Conservation (phyloP, 2,329 filamentous ascomycete genomes). For the Nothophoma quercina region DNA sequence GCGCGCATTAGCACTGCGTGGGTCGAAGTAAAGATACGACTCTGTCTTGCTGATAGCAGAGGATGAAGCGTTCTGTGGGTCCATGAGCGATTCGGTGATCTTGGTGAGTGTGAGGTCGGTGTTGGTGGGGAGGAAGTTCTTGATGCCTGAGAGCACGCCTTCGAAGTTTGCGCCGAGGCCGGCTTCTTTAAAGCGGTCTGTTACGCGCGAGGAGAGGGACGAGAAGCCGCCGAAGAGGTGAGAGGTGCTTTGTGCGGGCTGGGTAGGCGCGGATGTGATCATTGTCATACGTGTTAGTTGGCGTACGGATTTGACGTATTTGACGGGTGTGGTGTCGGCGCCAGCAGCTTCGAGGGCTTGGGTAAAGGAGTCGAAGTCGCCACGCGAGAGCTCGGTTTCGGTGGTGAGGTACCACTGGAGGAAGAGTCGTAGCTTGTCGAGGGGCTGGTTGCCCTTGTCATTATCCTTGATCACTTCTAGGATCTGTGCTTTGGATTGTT, state of each 20-base stretch:
- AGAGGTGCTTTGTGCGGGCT: slow-evolving; percentile 69
- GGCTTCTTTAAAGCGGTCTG: slow-evolving; percentile 91
- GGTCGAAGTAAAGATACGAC: slow-evolving; percentile 96
- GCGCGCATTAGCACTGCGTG: slow-evolving; percentile 87
- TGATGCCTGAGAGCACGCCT: slow-evolving; percentile 92
- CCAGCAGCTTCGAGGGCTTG: slow-evolving; percentile 80
- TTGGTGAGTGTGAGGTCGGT: slow-evolving; percentile 96
- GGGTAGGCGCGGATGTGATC: slow-evolving; percentile 81
- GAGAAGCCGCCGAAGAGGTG: slow-evolving; percentile 95
- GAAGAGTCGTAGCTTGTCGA: slow-evolving; percentile 92
- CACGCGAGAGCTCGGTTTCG: slow-evolving; percentile 82
- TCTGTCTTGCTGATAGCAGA: slow-evolving; percentile 96
- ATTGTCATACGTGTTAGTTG: slow-evolving; percentile 98
- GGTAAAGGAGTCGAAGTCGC: slow-evolving; percentile 86
- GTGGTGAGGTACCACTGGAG: slow-evolving; percentile 93
- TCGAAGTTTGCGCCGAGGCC: slow-evolving; percentile 89
- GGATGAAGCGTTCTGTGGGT: slow-evolving; percentile 86
- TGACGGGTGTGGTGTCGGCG: slow-evolving; percentile 76
- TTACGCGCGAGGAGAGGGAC: slow-evolving; percentile 87
- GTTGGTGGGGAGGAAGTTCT: slow-evolving; percentile 96
- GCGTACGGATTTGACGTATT: slow-evolving; percentile 82
- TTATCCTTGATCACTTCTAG: slow-evolving; percentile 83
- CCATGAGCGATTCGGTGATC: slow-evolving; percentile 98
- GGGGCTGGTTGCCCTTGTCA: slow-evolving; percentile 81
- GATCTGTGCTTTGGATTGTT: slow-evolving; percentile 88